A percentile compares a stretch with the other conserved stretches of the same genome.
Evolutionary conservation across 208 protist species (phyloP).

Genomic region (Tetramitus jugosus): DNA sequence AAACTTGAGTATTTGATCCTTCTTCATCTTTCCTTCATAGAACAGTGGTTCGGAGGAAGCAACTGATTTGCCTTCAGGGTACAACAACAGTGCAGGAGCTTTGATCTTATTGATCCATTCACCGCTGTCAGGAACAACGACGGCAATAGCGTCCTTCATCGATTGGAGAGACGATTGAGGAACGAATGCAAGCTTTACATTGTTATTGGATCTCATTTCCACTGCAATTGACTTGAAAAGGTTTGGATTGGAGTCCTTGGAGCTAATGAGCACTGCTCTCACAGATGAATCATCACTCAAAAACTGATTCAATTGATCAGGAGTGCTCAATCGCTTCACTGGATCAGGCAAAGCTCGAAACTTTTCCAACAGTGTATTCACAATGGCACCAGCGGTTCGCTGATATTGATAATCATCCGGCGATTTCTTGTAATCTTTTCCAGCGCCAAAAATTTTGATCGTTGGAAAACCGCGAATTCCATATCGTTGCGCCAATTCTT

Average conservation of each 20-base stretch:
- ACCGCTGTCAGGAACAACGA: too few relatives aligned
- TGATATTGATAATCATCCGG: slow-evolving; percentile 11
- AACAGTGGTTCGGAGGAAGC: too few relatives aligned
- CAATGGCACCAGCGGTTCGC: not conserved
- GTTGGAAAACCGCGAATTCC: slow-evolving; percentile 24
- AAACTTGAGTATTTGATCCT: too few relatives aligned
- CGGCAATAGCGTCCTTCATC: too few relatives aligned
- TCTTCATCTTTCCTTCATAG: too few relatives aligned
- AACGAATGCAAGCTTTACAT: too few relatives aligned
- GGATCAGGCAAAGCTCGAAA: not conserved
- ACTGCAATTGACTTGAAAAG: slow-evolving; percentile 16
- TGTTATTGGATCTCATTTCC: too few relatives aligned
- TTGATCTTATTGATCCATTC: too few relatives aligned
- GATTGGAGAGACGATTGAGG: too few relatives aligned
- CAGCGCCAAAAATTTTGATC: not conserved
- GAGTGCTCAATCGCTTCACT: not conserved
- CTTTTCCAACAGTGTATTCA: not conserved
- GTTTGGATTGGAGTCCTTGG: not conserved
- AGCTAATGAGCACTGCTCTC: not conserved
- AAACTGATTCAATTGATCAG: not conserved
- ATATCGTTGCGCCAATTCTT: slow-evolving; percentile 10
- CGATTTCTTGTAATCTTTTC: not conserved
- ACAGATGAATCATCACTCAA: not conserved
- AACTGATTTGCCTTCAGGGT: too few relatives aligned
- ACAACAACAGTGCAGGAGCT: too few relatives aligned